A percentile compares a stretch with the other conserved stretches of the same genome.
Conservation (phyloP, 192 early-diverging fungal species). For the Lobosporangium transversale region DNA sequence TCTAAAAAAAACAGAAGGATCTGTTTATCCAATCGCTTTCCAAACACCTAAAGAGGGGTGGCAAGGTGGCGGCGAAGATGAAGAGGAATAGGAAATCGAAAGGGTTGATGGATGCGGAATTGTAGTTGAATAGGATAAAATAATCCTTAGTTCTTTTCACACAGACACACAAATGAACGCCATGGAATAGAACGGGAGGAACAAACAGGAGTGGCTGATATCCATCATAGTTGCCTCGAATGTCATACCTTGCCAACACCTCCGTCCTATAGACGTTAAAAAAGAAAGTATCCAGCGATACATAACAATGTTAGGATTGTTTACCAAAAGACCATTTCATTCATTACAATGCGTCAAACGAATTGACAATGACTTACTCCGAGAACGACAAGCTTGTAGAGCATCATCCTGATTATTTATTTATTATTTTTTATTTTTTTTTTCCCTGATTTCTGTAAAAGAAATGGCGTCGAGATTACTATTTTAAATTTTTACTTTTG, state of each 20-base stretch:
- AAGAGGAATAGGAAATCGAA: neutral
- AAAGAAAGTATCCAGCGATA: neutral
- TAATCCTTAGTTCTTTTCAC: neutral
- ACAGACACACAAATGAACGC: neutral
- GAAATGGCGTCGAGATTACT: neutral
- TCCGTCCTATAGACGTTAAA: slow-evolving; percentile 29
- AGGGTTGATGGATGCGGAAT: neutral
- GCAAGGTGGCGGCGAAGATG: neutral
- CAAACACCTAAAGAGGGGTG: neutral
- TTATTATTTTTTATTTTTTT: neutral
- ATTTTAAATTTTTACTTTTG: no score
- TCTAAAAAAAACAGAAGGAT: neutral
- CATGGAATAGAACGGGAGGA: neutral
- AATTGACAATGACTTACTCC: slow-evolving; percentile 75
- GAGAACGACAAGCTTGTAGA: slow-evolving; percentile 95
- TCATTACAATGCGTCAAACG: neutral
- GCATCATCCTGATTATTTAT: slow-evolving; percentile 73
- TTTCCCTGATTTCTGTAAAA: neutral
- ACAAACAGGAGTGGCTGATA: neutral
- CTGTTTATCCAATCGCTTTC: neutral
- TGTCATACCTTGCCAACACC: slow-evolving; percentile 79
- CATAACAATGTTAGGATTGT: neutral
- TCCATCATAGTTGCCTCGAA: no score
- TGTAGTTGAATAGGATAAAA: neutral
- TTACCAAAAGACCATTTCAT: no score